Percentiles rank a stretch among this genome's conserved stretches.
phyloP scores from a whole-genome alignment of 768 basidiomycete species.

The Suillus subluteus region DNA sequence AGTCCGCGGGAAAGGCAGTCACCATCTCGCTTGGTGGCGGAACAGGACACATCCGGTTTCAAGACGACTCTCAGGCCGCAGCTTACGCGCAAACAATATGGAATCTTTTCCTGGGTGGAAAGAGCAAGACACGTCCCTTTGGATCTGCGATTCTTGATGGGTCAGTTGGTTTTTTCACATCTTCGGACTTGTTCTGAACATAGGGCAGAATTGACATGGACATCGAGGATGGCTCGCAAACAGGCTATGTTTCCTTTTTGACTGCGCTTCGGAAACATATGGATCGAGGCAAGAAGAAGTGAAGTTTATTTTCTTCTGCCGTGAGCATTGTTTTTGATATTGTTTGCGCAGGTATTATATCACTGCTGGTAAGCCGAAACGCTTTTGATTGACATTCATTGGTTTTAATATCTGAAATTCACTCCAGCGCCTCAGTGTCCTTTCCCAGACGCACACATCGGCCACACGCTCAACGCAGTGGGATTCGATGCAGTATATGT shows the following conservation, averaged over 20 bases:
- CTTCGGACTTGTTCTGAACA: not conserved
- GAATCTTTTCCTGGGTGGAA: slow-evolving; percentile 68
- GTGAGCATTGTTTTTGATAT: slow-evolving; percentile 9
- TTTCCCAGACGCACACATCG: slow-evolving; percentile 49
- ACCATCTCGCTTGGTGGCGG: slow-evolving; percentile 64
- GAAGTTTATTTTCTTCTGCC: slow-evolving; percentile 10
- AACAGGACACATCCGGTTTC: slow-evolving; percentile 62
- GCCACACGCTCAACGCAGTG: slow-evolving; percentile 44
- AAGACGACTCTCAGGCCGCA: slow-evolving; percentile 56
- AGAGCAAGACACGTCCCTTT: slow-evolving; percentile 65
- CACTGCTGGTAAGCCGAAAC: slow-evolving; percentile 38
- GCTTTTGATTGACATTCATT: not conserved
- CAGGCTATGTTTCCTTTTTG: slow-evolving; percentile 34
- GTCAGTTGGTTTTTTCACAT: slow-evolving; percentile 35
- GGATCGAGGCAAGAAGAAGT: slow-evolving; percentile 31
- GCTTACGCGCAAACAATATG: slow-evolving; percentile 70
- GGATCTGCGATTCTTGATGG: slow-evolving; percentile 74
- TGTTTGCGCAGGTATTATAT: slow-evolving; percentile 41
- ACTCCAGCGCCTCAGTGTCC: slow-evolving; percentile 45
- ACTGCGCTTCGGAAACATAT: slow-evolving; percentile 31
- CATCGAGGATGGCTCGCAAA: slow-evolving; percentile 46
- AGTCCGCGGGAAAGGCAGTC: slow-evolving; percentile 61
- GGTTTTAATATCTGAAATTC: not conserved
- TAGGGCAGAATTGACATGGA: slow-evolving; percentile 44
- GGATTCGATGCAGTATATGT: slow-evolving; percentile 54